These are phyloP conservation scores for Ochetophila trinervis DNA, from an alignment of 306 rosid genomes.

Conservation along the genomic window DNA sequence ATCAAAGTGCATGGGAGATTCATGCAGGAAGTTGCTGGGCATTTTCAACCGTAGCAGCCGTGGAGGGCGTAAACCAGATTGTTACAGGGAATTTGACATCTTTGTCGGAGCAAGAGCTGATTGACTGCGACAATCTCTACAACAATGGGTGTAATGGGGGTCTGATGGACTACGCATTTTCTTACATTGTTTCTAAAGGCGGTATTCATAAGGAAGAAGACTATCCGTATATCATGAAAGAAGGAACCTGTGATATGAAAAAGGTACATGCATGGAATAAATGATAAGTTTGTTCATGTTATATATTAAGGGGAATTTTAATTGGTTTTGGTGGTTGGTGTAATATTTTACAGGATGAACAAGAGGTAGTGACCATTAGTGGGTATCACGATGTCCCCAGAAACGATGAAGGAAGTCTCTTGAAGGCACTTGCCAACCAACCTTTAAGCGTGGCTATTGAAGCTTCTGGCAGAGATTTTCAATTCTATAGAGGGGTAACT, in stretches of 20 bases:
- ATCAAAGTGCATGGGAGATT: background rate
- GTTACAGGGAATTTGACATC: conserved; percentile 59
- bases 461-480: conserved; percentile 69
- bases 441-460: conserved; percentile 74
- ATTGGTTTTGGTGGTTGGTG: background rate
- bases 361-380: conserved; percentile 41
- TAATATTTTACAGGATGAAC: conserved; percentile 39
- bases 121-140: conserved; percentile 60
- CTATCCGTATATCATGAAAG: conserved; percentile 64
- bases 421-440: conserved; percentile 74
- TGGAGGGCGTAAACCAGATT: conserved; percentile 67
- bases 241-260: conserved; percentile 56
- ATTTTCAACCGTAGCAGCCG: conserved; percentile 63
- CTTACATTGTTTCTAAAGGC: conserved; percentile 44
- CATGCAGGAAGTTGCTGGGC: conserved; percentile 73
- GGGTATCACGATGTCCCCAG: conserved; percentile 69
- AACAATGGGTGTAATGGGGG: conserved; percentile 78
- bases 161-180: conserved; percentile 68
- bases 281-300: too few relatives aligned
- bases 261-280: conserved; percentile 27
- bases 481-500: conserved; percentile 64
- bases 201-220: conserved; percentile 68
- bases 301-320: too few relatives aligned
- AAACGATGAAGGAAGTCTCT: conserved; percentile 53
- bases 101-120: conserved; percentile 61